A percentile compares a stretch with the other conserved stretches of the same genome.
Evolutionary conservation across 768 basidiomycete genomes (phyloP).

Genomic region (Amyloporia xantha): DNA sequence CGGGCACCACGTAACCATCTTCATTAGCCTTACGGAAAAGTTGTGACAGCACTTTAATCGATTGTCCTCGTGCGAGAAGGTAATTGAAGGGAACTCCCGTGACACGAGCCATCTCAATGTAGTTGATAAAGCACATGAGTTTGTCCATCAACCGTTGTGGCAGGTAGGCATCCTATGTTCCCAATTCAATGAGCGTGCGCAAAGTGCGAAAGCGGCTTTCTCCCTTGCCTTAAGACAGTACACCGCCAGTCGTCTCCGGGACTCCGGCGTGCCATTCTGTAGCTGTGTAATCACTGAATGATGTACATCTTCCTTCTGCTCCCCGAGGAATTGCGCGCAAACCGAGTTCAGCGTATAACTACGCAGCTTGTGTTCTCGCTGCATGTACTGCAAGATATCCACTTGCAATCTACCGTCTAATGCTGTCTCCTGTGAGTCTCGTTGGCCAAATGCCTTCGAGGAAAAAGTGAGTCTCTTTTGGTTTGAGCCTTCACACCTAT

Average conservation of each 20-base stretch:
- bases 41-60: constrained; percentile 97
- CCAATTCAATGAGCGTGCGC: too few species aligned
- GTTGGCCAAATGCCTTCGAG: constrained; percentile 94
- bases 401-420: constrained; percentile 93
- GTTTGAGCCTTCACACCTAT: constrained; percentile 69
- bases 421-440: constrained; percentile 90
- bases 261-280: constrained; percentile 95
- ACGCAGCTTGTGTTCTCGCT: constrained; percentile 94
- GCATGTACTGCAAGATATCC: constrained; percentile 96
- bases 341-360: constrained; percentile 98
- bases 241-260: constrained; percentile 85
- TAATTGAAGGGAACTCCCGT: constrained; percentile 99
- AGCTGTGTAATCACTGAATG: constrained; percentile 97
- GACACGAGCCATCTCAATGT: constrained; percentile 98
- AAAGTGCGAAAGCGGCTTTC: neutral
- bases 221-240: constrained; percentile 87
- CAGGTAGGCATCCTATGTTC: constrained; percentile 96
- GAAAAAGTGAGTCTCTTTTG: constrained; percentile 97
- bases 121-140: constrained; percentile 98
- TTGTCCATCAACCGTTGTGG: constrained; percentile 96
- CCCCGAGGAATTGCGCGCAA: constrained; percentile 94
- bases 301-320: constrained; percentile 99
- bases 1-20: constrained; percentile 85
- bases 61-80: constrained; percentile 89
- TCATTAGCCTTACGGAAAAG: constrained; percentile 89